Evolutionary conservation across 495 filamentous ascomycete genomes (phyloP).

Genomic region (Podospora australis): DNA sequence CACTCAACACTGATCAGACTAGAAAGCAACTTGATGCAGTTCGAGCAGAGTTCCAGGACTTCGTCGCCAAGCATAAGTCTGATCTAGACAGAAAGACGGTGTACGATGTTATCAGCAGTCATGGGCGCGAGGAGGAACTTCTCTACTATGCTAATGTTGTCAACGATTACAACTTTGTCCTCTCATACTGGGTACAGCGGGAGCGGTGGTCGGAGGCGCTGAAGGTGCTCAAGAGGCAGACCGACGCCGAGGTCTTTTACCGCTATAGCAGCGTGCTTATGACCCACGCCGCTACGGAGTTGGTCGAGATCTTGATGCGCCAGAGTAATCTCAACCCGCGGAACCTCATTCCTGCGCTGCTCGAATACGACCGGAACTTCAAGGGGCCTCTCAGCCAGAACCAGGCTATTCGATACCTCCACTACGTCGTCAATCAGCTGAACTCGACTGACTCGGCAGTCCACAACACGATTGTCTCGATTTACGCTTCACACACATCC

Average conservation of each 20-base stretch:
- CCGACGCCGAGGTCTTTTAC: slow-evolving; percentile 88
- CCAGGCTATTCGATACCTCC: slow-evolving; percentile 90
- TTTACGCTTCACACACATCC: slow-evolving; percentile 82
- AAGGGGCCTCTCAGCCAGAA: slow-evolving; percentile 62
- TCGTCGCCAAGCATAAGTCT: slow-evolving; percentile 71
- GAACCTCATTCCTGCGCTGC: slow-evolving; percentile 82
- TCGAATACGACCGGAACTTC: slow-evolving; percentile 83
- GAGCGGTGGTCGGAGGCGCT: slow-evolving; percentile 90
- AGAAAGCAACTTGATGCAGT: slow-evolving; percentile 63
- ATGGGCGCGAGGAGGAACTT: slow-evolving; percentile 87
- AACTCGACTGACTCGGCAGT: slow-evolving; percentile 80
- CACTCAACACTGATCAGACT: slow-evolving; percentile 60
- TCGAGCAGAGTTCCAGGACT: slow-evolving; percentile 77
- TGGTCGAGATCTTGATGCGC: slow-evolving; percentile 90
- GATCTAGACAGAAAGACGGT: slow-evolving; percentile 87
- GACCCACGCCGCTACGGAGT: slow-evolving; percentile 72
- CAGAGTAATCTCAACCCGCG: slow-evolving; percentile 82
- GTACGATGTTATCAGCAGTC: slow-evolving; percentile 93
- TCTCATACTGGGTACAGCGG: slow-evolving; percentile 95
- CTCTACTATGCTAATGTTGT: slow-evolving; percentile 81
- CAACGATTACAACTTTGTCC: slow-evolving; percentile 88
- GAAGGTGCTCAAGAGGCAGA: slow-evolving; percentile 83
- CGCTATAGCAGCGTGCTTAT: slow-evolving; percentile 94
- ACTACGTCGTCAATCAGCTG: slow-evolving; percentile 85
- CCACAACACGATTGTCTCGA: slow-evolving; percentile 94